Conservation (phyloP, 2,329 filamentous ascomycete genomes). For the Dothistroma septosporum region DNA sequence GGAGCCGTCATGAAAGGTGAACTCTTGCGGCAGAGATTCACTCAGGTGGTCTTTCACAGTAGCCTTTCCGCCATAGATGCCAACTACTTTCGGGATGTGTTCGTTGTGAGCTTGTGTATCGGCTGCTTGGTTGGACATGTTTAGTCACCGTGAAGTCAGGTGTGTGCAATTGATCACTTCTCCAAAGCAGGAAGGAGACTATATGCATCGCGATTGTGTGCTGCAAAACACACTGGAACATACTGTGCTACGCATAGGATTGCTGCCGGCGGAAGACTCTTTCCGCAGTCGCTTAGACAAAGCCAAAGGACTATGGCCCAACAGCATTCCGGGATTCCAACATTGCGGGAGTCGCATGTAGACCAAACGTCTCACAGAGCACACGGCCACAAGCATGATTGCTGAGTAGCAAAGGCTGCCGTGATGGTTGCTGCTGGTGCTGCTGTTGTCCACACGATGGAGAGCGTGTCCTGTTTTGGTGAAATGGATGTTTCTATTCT, state of each 20-base stretch:
- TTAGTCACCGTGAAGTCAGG: too few relatives aligned
- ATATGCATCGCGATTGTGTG: background rate
- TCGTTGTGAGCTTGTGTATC: background rate
- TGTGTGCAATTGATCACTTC: background rate
- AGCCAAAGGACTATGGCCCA: background rate
- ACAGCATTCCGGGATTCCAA: too few relatives aligned
- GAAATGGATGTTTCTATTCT: too few relatives aligned
- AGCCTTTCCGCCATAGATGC: slow-evolving; percentile 56
- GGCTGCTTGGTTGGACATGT: background rate
- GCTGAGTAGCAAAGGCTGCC: too few relatives aligned
- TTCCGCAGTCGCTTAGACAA: background rate
- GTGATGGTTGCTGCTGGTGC: too few relatives aligned
- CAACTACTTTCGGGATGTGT: slow-evolving; percentile 40
- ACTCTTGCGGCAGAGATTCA: slow-evolving; percentile 34
- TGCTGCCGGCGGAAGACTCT: background rate
- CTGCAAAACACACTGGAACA: background rate
- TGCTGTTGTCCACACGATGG: too few relatives aligned
- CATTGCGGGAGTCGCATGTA: background rate
- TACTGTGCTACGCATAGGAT: background rate
- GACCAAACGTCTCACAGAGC: too few relatives aligned
- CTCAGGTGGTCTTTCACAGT: slow-evolving; percentile 42
- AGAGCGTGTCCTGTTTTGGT: too few relatives aligned
- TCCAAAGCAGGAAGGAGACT: background rate
- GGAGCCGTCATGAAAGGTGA: slow-evolving; percentile 53
- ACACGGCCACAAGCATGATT: too few relatives aligned